Conservation (phyloP, 306 rosid genomes). For the Castanea mollissima region DNA sequence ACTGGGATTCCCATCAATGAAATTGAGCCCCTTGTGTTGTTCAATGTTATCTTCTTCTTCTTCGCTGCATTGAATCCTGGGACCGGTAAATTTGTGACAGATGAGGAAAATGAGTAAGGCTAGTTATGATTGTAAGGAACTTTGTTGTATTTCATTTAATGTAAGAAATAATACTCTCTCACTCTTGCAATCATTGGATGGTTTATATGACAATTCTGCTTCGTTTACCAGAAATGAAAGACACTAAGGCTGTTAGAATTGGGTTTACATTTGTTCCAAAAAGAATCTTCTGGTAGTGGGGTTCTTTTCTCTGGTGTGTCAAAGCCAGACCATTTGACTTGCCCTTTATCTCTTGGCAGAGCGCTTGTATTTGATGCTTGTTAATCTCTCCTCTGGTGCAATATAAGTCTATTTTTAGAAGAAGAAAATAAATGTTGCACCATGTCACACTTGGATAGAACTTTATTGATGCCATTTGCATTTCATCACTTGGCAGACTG, state of each 20-base stretch:
- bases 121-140: background rate
- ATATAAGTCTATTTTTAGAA: too few species aligned
- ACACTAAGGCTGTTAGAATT: background rate
- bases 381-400: too few species aligned
- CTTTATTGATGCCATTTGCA: too few species aligned
- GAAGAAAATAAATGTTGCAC: too few species aligned
- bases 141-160: background rate
- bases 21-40: constrained; percentile 82
- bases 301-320: too few species aligned
- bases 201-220: background rate
- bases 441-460: too few species aligned
- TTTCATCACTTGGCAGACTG: too few species aligned
- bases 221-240: background rate
- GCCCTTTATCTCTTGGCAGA: too few species aligned
- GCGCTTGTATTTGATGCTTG: too few species aligned
- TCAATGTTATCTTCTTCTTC: constrained; percentile 89
- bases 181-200: background rate
- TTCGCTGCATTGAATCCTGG: constrained; percentile 97
- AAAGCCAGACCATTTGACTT: too few species aligned
- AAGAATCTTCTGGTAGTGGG: too few species aligned
- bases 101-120: constrained; percentile 56
- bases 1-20: constrained; percentile 92
- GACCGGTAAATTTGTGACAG: constrained; percentile 81
- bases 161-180: background rate
- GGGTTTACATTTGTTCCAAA: background rate